A percentile compares a stretch with the other conserved stretches of the same genome.
phyloP scores from a whole-genome alignment of 2,329 filamentous ascomycete genomes.

The Pestalotiopsis sp. region DNA sequence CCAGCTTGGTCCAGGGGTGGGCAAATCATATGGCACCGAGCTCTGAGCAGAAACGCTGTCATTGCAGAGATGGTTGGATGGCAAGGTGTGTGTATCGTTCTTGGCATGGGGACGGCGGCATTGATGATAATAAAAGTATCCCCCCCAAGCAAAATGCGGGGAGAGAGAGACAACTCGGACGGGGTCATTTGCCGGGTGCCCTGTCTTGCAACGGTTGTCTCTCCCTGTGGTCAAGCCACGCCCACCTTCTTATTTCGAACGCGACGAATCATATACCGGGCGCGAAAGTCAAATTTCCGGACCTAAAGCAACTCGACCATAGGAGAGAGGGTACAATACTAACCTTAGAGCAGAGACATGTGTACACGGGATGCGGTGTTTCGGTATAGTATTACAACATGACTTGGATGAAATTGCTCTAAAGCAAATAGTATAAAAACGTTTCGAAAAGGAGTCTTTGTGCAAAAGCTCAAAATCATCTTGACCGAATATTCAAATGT shows the following conservation, averaged over 20 bases:
- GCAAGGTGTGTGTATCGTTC: background rate
- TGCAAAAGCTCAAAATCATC: too few species aligned
- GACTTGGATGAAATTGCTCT: too few species aligned
- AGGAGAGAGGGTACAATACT: background rate
- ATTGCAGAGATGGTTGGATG: background rate
- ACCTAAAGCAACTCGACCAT: background rate
- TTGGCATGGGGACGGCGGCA: background rate
- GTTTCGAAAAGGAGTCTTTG: too few species aligned
- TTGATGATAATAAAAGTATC: background rate
- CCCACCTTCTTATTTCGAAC: background rate
- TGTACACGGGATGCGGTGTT: background rate
- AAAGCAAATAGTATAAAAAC: too few species aligned
- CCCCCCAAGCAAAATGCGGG: conserved; percentile 13
- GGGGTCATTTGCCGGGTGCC: conserved; percentile 16
- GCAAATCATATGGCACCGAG: background rate
- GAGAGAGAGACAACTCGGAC: conserved; percentile 6
- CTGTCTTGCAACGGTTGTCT: background rate
- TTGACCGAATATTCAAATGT: too few species aligned
- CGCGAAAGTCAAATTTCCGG: background rate
- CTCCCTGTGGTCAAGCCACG: background rate
- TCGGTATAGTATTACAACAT: too few species aligned
- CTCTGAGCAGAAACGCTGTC: background rate
- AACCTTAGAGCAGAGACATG: background rate
- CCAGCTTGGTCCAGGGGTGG: too few species aligned
- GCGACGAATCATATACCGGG: background rate